These are phyloP conservation scores for Kwoniella heveanensis DNA, from an alignment of 768 basidiomycete species.

Conservation along the genomic window DNA sequence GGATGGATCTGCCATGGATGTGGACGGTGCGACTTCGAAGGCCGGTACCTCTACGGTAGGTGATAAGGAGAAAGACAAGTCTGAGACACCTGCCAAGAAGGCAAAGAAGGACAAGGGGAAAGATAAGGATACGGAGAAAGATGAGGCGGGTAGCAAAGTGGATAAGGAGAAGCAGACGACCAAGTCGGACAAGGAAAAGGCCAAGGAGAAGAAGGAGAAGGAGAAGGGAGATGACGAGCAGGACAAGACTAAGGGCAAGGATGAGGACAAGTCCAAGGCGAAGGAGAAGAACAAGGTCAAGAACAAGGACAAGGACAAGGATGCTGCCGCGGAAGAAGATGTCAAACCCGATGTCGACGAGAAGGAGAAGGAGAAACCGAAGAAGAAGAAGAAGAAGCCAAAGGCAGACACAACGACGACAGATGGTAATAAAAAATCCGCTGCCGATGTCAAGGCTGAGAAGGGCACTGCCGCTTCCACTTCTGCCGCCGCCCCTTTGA, in stretches of 20 bases:
- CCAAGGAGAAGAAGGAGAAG: not conserved
- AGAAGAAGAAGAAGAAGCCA: conserved; percentile 35
- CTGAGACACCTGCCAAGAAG: not conserved
- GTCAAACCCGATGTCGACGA: conserved; percentile 58
- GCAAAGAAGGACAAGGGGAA: not conserved
- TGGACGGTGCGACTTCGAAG: conserved; percentile 12
- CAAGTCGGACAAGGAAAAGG: not conserved
- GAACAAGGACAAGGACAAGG: conserved; percentile 20
- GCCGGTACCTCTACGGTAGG: not conserved
- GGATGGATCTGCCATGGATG: conserved; percentile 18
- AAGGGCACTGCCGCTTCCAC: conserved; percentile 4
- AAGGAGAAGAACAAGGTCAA: not conserved
- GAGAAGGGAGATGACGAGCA: not conserved
- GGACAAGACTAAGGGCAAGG: conserved; percentile 4
- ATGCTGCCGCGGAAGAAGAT: conserved; percentile 18
- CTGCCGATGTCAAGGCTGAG: not conserved
- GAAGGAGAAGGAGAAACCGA: conserved; percentile 53
- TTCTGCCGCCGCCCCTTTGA: not conserved
- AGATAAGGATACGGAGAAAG: conserved; percentile 1
- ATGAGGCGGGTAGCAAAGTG: conserved; percentile 5
- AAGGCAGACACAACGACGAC: conserved; percentile 15
- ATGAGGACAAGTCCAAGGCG: conserved; percentile 1
- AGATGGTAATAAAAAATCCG: not conserved
- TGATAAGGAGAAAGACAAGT: not conserved
- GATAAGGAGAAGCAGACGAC: conserved; percentile 6